These are phyloP conservation scores for Colletotrichum neosansevieriae DNA, from an alignment of 2,329 filamentous ascomycete genomes.

Conservation along the genomic window DNA sequence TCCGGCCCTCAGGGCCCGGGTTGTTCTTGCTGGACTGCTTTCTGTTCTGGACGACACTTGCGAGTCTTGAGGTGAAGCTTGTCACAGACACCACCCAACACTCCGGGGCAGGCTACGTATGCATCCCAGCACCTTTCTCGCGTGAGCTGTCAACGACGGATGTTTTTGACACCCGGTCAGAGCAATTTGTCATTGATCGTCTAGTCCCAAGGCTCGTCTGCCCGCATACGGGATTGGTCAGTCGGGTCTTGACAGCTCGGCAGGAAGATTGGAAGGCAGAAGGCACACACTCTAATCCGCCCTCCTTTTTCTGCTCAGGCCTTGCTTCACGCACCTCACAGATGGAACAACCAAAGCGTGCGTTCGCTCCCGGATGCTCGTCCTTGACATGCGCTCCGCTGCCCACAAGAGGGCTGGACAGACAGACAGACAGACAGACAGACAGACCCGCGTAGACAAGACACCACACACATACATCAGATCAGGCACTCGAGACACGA, in stretches of 20 bases:
- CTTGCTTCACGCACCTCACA: background rate
- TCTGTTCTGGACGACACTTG: conserved; percentile 38
- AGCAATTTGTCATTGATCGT: conserved; percentile 27
- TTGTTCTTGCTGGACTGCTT: conserved; percentile 17
- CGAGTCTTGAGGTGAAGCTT: conserved; percentile 38
- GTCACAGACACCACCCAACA: conserved; percentile 27
- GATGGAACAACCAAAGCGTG: background rate
- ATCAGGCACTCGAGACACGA: conserved; percentile 30
- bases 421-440: background rate
- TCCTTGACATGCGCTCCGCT: conserved; percentile 26
- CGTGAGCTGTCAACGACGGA: conserved; percentile 30
- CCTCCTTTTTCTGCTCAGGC: background rate
- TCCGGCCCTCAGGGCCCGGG: conserved; percentile 13
- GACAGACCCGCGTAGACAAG: conserved; percentile 9
- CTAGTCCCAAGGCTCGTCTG: conserved; percentile 27
- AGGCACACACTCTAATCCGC: conserved; percentile 8
- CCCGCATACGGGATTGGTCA: conserved; percentile 29
- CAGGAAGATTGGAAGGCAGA: conserved; percentile 23
- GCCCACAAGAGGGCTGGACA: conserved; percentile 1
- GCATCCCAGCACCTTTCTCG: background rate
- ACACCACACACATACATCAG: conserved; percentile 20
- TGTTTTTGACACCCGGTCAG: conserved; percentile 32
- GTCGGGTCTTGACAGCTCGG: conserved; percentile 25
- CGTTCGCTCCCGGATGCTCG: conserved; percentile 14
- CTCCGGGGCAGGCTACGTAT: background rate